Percentiles rank a stretch among this genome's conserved stretches.
Conservation (phyloP, 2,329 filamentous ascomycete genomes). For the Cadophora malorum region DNA sequence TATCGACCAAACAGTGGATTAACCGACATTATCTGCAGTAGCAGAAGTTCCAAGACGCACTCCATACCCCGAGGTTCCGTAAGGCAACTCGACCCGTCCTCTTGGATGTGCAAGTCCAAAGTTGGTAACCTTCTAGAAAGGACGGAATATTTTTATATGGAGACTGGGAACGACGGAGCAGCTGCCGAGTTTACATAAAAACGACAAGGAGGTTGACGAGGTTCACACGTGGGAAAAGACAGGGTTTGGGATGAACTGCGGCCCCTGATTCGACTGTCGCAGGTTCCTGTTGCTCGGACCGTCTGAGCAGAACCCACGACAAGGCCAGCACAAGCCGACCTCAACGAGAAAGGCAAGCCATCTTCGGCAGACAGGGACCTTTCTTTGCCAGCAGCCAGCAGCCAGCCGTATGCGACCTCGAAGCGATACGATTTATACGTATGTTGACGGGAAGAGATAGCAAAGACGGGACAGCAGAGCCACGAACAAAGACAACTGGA, state of each 20-base stretch:
- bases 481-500: background rate
- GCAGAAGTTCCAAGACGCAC: background rate
- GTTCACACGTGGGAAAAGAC: slow-evolving; percentile 14
- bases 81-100: background rate
- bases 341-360: slow-evolving; percentile 3
- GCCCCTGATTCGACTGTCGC: slow-evolving; percentile 17
- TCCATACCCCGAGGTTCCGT: background rate
- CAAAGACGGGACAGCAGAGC: background rate
- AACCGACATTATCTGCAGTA: background rate
- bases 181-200: slow-evolving; percentile 1
- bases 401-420: background rate
- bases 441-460: background rate
- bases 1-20: background rate
- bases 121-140: background rate
- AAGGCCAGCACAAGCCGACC: background rate
- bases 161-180: background rate
- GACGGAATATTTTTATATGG: slow-evolving; percentile 6
- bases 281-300: slow-evolving; percentile 4
- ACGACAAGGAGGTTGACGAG: background rate
- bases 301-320: slow-evolving; percentile 13
- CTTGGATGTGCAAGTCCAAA: background rate
- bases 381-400: background rate
- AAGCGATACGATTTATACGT: background rate
- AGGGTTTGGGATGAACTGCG: slow-evolving; percentile 16
- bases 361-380: slow-evolving; percentile 3